These are phyloP conservation scores for Penicillium aurantiogriseum DNA, from an alignment of 2,329 filamentous ascomycete genomes.

Conservation along the genomic window DNA sequence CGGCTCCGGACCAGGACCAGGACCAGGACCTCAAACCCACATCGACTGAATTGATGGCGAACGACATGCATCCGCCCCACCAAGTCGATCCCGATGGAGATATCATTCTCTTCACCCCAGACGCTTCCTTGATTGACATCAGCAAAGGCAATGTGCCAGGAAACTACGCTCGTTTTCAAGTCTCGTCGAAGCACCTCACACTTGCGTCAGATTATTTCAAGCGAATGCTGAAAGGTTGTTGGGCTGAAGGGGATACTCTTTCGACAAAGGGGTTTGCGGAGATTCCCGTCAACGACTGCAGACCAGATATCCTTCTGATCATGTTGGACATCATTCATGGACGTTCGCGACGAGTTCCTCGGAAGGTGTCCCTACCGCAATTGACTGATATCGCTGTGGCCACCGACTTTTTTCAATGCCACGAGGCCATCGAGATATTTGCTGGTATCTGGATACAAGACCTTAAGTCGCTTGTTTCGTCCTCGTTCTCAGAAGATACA, in stretches of 20 bases:
- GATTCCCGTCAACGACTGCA: not conserved
- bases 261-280: not conserved
- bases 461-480: not conserved
- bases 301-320: not conserved
- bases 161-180: not conserved
- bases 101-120: not conserved
- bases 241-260: not conserved
- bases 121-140: not conserved
- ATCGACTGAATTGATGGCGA: not conserved
- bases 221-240: not conserved
- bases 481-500: not conserved
- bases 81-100: constrained; percentile 3
- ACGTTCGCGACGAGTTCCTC: not conserved
- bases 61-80: not conserved
- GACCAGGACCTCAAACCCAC: not conserved
- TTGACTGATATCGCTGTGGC: not conserved
- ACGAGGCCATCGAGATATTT: not conserved
- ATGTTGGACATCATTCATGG: not conserved
- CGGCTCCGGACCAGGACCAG: not conserved
- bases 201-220: not conserved
- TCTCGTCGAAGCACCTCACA: constrained; percentile 1
- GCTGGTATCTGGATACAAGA: not conserved
- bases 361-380: not conserved
- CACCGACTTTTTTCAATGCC: not conserved
- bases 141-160: not conserved